These are phyloP conservation scores for Aspergillus sp. DNA, from an alignment of 2,329 filamentous ascomycete genomes.

Conservation along the genomic window DNA sequence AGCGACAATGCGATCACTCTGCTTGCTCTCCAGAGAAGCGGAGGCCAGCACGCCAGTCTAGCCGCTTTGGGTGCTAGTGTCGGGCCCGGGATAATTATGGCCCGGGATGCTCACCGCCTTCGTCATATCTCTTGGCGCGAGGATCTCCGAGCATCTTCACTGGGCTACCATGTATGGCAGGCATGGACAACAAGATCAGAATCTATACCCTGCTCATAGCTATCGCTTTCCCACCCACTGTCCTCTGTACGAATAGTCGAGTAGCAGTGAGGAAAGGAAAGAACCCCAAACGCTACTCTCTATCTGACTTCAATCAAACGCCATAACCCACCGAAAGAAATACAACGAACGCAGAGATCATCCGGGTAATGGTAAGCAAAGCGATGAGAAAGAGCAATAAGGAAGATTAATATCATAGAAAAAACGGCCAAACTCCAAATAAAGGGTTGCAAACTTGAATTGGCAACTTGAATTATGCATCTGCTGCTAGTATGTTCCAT, in stretches of 20 bases:
- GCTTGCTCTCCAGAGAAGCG: background rate
- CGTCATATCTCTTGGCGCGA: too few species aligned
- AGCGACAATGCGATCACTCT: background rate
- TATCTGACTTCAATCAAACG: background rate
- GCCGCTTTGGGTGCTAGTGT: background rate
- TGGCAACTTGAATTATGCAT: slow-evolving; percentile 16
- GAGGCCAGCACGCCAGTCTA: too few species aligned
- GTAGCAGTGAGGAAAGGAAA: too few species aligned
- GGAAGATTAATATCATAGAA: slow-evolving; percentile 6
- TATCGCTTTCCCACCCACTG: too few species aligned
- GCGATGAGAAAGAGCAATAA: slow-evolving; percentile 5
- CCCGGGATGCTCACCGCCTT: slow-evolving; percentile 11
- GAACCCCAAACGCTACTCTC: slow-evolving; percentile 4
- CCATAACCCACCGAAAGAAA: slow-evolving; percentile 2
- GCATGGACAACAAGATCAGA: too few species aligned
- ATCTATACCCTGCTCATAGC: too few species aligned
- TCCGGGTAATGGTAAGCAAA: slow-evolving; percentile 3
- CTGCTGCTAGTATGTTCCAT: slow-evolving; percentile 15
- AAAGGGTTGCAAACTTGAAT: slow-evolving; percentile 10
- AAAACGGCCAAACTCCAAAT: slow-evolving; percentile 12
- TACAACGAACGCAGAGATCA: slow-evolving; percentile 4
- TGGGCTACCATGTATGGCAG: too few species aligned
- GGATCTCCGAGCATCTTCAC: too few species aligned
- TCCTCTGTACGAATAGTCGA: too few species aligned
- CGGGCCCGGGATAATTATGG: too few species aligned